Conservation (phyloP, 805 yeast genomes). For the Wickerhamomyces ciferrii region DNA sequence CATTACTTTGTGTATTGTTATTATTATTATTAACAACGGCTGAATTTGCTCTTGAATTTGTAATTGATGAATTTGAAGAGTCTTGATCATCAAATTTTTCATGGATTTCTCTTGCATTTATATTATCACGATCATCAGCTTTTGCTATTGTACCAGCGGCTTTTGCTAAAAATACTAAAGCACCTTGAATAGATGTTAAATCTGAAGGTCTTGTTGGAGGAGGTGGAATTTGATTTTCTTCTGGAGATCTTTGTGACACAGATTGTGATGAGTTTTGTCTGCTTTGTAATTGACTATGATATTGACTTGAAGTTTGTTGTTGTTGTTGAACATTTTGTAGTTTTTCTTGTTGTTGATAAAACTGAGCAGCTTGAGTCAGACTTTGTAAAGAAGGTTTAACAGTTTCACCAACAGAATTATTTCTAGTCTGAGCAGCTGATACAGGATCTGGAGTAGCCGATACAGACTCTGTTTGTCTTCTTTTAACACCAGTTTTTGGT, state of each 20-base stretch:
- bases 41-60: slow-evolving; percentile 6
- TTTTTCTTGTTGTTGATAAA: neutral
- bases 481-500: slow-evolving; percentile 13
- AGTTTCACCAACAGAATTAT: neutral
- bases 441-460: neutral
- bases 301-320: neutral
- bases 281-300: neutral
- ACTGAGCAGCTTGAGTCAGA: neutral
- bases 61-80: slow-evolving; percentile 3
- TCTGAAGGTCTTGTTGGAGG: slow-evolving; percentile 20
- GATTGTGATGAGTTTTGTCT: neutral
- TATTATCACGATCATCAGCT: slow-evolving; percentile 60
- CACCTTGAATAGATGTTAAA: slow-evolving; percentile 43
- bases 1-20: neutral
- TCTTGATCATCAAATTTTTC: slow-evolving; percentile 37
- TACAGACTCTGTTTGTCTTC: slow-evolving; percentile 8
- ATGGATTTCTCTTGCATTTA: slow-evolving; percentile 46
- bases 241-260: neutral
- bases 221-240: slow-evolving; percentile 1
- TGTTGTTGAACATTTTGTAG: neutral
- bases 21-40: neutral
- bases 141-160: slow-evolving; percentile 75
- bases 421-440: neutral
- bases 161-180: slow-evolving; percentile 67
- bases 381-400: neutral